Conservation (phyloP, 176 grass and related monocot genomes). For the Oryza officinalis region DNA sequence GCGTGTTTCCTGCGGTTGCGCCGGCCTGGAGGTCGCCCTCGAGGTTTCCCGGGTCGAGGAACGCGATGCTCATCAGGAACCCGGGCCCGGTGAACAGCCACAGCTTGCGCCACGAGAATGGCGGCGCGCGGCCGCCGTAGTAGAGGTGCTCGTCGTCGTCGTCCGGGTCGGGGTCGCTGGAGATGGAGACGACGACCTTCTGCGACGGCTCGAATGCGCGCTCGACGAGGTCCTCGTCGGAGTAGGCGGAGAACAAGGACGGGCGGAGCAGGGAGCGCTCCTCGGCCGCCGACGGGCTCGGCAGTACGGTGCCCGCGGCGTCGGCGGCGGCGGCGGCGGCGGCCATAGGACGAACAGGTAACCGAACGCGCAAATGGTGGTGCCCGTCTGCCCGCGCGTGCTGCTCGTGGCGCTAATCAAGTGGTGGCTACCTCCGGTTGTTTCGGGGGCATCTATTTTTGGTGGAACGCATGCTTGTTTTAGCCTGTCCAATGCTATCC, state of each 20-base stretch:
- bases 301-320: neutral
- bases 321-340: neutral
- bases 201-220: constrained; percentile 55
- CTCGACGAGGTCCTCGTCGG: constrained; percentile 48
- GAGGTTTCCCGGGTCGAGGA: constrained; percentile 87
- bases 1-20: constrained; percentile 65
- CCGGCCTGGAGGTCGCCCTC: constrained; percentile 90
- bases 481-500: neutral
- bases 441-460: constrained; percentile 22
- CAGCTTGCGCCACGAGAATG: constrained; percentile 88
- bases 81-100: constrained; percentile 84
- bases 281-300: constrained; percentile 32
- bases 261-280: constrained; percentile 46
- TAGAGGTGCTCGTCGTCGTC: constrained; percentile 33
- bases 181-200: constrained; percentile 56
- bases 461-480: neutral
- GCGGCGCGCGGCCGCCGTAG: constrained; percentile 7
- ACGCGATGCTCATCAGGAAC: constrained; percentile 93
- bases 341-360: neutral
- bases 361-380: neutral
- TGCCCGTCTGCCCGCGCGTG: neutral
- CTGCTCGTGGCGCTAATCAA: neutral
- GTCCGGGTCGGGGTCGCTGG: constrained; percentile 25
- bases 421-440: neutral
- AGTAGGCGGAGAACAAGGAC: neutral